phyloP scores from a whole-genome alignment of 306 rosid genomes.

The Dalbergia oliveri region DNA sequence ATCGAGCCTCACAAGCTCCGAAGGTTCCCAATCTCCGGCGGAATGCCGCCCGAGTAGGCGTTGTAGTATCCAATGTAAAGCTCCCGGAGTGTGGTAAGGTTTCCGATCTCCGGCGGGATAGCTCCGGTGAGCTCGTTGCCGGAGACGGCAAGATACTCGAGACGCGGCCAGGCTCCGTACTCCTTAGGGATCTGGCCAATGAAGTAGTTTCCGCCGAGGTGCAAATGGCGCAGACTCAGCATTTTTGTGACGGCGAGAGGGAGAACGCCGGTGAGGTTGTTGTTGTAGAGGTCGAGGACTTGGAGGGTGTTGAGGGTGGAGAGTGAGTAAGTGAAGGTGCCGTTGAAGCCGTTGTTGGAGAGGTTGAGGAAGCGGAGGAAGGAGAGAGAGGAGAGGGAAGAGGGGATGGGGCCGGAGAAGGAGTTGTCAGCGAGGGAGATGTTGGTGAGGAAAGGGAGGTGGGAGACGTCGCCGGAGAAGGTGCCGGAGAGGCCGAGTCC shows the following conservation, averaged over 20 bases:
- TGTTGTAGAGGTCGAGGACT: constrained; percentile 83
- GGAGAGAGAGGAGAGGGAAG: constrained; percentile 63
- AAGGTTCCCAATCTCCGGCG: constrained; percentile 83
- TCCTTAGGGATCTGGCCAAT: constrained; percentile 80
- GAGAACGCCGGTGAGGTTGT: constrained; percentile 80
- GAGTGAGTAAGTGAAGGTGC: constrained; percentile 68
- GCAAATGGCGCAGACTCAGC: constrained; percentile 77
- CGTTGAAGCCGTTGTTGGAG: constrained; percentile 81
- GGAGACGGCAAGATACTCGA: constrained; percentile 84
- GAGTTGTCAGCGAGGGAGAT: constrained; percentile 64
- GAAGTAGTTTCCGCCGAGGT: constrained; percentile 88
- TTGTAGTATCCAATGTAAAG: constrained; percentile 89
- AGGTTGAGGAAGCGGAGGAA: constrained; percentile 71
- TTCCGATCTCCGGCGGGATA: constrained; percentile 86
- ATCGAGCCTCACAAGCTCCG: constrained; percentile 78
- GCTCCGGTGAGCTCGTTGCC: constrained; percentile 80
- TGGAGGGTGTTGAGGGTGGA: constrained; percentile 63
- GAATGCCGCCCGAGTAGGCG: constrained; percentile 70
- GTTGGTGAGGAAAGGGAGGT: constrained; percentile 67
- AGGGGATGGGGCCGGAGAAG: constrained; percentile 75
- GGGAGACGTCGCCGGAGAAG: constrained; percentile 61
- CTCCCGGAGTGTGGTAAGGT: constrained; percentile 70
- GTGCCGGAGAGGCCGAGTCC: constrained; percentile 66
- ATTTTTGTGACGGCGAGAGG: constrained; percentile 65
- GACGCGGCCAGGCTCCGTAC: constrained; percentile 63